phyloP scores from a whole-genome alignment of 169 alveolate genomes.

The Cystoisospora suis region DNA sequence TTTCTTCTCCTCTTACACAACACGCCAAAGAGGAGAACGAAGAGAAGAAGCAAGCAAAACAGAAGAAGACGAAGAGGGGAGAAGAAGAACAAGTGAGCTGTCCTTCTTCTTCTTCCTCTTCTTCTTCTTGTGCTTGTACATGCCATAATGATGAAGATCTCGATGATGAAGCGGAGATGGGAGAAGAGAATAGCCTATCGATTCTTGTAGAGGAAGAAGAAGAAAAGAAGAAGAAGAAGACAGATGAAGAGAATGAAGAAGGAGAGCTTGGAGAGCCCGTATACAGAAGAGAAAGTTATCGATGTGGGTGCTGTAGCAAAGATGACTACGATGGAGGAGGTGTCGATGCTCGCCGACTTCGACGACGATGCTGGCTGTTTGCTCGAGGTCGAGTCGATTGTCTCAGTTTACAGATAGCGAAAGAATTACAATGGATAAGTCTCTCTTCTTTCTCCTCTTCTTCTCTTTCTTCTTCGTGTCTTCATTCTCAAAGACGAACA shows the following conservation, averaged over 20 bases:
- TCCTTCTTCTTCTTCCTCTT: not conserved
- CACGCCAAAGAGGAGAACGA: not conserved
- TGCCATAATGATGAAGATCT: too few species aligned
- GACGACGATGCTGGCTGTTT: constrained; percentile 6
- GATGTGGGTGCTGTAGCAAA: constrained; percentile 14
- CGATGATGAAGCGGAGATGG: too few species aligned
- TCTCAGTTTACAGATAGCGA: not conserved
- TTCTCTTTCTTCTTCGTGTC: not conserved
- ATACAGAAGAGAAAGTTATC: too few species aligned
- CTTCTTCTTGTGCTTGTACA: not conserved
- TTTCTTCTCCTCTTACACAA: not conserved
- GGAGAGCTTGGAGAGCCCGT: too few species aligned
- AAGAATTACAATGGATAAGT: not conserved
- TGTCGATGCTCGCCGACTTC: not conserved
- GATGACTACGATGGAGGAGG: not conserved
- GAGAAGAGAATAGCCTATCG: too few species aligned
- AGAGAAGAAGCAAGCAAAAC: not conserved
- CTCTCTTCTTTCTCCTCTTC: not conserved
- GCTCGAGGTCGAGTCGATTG: constrained; percentile 1
- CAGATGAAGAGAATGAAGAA: too few species aligned
- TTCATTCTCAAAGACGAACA: not conserved
- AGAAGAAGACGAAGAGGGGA: not conserved
- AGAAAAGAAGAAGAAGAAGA: too few species aligned
- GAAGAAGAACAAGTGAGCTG: not conserved
- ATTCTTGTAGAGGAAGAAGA: too few species aligned